Conservation (phyloP, 495 filamentous ascomycete genomes). For the Parathielavia appendiculata region DNA sequence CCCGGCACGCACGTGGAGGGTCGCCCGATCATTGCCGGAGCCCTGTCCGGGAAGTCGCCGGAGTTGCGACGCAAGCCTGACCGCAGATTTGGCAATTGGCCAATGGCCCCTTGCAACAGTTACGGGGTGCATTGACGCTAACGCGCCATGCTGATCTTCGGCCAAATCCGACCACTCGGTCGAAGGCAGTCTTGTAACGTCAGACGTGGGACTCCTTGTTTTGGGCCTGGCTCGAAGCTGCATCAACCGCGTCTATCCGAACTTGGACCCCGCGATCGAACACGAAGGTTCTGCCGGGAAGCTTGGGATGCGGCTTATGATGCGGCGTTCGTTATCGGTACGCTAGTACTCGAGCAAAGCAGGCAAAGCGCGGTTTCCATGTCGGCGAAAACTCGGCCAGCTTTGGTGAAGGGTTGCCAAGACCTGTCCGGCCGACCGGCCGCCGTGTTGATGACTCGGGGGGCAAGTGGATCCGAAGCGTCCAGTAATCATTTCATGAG, state of each 20-base stretch:
- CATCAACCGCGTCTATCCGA: constrained; percentile 11
- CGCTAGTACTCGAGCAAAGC: too few species aligned
- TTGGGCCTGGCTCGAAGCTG: neutral
- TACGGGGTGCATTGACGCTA: neutral
- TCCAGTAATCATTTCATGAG: too few species aligned
- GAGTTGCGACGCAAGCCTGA: neutral
- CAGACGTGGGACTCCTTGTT: neutral
- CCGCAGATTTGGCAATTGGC: neutral
- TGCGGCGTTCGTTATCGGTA: too few species aligned
- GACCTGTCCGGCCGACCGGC: too few species aligned
- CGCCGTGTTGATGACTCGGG: too few species aligned
- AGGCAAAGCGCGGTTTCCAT: too few species aligned
- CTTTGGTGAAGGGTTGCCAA: too few species aligned
- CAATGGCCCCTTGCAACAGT: neutral
- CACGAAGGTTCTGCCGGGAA: neutral
- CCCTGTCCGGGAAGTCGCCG: constrained; percentile 14
- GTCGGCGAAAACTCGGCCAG: too few species aligned
- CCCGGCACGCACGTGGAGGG: too few species aligned
- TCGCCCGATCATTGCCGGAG: neutral
- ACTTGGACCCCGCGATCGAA: too few species aligned
- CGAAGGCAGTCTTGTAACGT: neutral
- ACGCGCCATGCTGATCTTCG: neutral
- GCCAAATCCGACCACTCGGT: neutral
- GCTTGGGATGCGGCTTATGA: too few species aligned
- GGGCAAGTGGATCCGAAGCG: too few species aligned